Base-by-base conservation (phyloP, 1,284 basidiomycete species). In the Golubevia pallescens region DNA sequence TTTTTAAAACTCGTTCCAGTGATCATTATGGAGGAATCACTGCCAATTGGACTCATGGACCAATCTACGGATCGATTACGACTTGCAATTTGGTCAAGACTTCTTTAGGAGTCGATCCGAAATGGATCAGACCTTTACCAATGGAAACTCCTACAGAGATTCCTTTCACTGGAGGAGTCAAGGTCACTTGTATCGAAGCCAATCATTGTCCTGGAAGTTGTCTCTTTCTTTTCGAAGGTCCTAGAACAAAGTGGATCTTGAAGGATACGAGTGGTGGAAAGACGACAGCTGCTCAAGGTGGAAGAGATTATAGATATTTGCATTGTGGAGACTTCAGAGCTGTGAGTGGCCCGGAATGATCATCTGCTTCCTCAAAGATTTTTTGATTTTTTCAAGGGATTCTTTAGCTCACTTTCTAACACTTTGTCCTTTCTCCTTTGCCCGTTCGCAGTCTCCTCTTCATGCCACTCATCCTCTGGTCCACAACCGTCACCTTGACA, bases 291-390 rank as follows among this genome's bases (percentile, higher is more conserved):
- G 34, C 10, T 4, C 3, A 38, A 38, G 34, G 34, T 38, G 34
- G 34, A 16, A 73, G 66, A 38, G 66, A 67, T 32, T 78, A 74
- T 10, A 69, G 77, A 1, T 82, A 82, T 52, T 64, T 85, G 10
- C 82, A 85, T 57, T 85, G 82, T 51, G 82, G 82, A 32, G 82
- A 85, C 63, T 85, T 85, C 56, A 78, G 82, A 19, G 82, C 82
- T 10, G 34, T 38, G 54, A 56, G 54, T 5, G n/a, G n/a, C n/a
- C n/a, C n/a, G n/a, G n/a, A n/a, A n/a, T n/a, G n/a, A n/a, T n/a
- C 28, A 28, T 28, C 28, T 28, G 28, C 28, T 28, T 28, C 28
- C 28, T 28, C 28, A 28, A 28, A 28, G 53, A 19, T 54, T 3
- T 19, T 54, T 54, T 23, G 53, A 54, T 54, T 54, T 23, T 54